Percentiles rank a stretch among this genome's conserved stretches.
These are phyloP conservation scores for Penicillium ucsense DNA, from an alignment of 495 filamentous ascomycete species.

Conservation along the genomic window DNA sequence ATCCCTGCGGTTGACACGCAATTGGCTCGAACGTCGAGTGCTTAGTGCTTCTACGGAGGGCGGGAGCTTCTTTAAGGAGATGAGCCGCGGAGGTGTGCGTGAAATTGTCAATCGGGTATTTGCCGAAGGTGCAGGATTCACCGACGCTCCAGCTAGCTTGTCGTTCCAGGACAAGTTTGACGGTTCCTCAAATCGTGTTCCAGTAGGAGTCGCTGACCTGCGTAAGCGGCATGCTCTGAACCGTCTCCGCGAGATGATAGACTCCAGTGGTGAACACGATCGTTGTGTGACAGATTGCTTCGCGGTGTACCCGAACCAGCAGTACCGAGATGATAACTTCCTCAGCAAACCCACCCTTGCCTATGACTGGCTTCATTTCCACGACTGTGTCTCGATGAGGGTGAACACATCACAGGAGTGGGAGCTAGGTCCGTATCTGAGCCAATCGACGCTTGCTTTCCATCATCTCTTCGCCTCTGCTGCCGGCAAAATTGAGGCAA, in stretches of 20 bases:
- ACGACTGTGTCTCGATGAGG: slow-evolving; percentile 68
- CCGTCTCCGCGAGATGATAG: slow-evolving; percentile 77
- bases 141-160: slow-evolving; percentile 38
- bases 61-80: slow-evolving; percentile 64
- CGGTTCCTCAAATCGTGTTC: slow-evolving; percentile 16
- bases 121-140: slow-evolving; percentile 76
- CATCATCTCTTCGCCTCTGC: slow-evolving; percentile 76
- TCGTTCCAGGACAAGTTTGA: slow-evolving; percentile 27
- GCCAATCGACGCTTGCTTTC: slow-evolving; percentile 76
- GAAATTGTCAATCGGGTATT: slow-evolving; percentile 83
- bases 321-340: slow-evolving; percentile 86
- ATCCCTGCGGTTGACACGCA: slow-evolving; percentile 50
- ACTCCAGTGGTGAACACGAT: slow-evolving; percentile 81
- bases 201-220: slow-evolving; percentile 57
- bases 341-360: slow-evolving; percentile 78
- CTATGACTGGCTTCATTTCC: slow-evolving; percentile 92
- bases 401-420: slow-evolving; percentile 74
- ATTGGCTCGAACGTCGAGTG: slow-evolving; percentile 77
- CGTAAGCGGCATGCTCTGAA: slow-evolving; percentile 68
- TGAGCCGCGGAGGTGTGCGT: slow-evolving; percentile 68
- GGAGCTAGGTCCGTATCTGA: slow-evolving; percentile 78
- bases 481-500: slow-evolving; percentile 24
- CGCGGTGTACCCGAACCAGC: slow-evolving; percentile 68
- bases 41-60: slow-evolving; percentile 60
- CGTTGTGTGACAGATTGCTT: slow-evolving; percentile 79